Base-by-base conservation (phyloP, 176 grass and related monocot genomes). In the Carex myosuroides region DNA sequence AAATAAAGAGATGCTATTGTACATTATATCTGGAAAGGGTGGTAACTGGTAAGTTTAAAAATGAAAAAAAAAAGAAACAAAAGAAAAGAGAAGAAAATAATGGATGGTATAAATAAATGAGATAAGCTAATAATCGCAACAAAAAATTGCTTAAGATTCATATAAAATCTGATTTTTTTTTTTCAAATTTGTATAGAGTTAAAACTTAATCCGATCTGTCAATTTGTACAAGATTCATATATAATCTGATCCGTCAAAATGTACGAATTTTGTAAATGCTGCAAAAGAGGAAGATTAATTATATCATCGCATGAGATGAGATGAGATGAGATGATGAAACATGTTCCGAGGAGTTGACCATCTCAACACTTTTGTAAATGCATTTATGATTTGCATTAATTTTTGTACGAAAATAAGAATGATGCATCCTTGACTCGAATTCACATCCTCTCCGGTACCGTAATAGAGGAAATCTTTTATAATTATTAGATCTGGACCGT, bases 321-420 rank as follows among this genome's bases (percentile, higher is more conserved):
- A 76, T 76, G n/a, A n/a, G n/a, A n/a, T n/a, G n/a, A n/a, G n/a
- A n/a, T 39, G 37, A 76, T 56, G 21, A 26, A 76, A 76, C 72
- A 56, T 76, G 21, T 76, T 54, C 50, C 72, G 48, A 76, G 48
- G 26, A 55, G 48, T 76, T 76, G 72, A 76, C 72, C 48, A 76
- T 55, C 48, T 30, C 44, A 76, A 13, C 11, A 8, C 12, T 17
- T 54, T 75, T 20, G 50, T 29, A 53, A 53, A 75, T 75, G 71
- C 46, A 75, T 75, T 53, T 53, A 16, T 54, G 21, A 75, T 26
- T 8, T 39, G 14, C 65, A 69, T n/a, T 13, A 69, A 3, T 39
- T 75, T 74, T 44, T 24, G n/a, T 75, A 30, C 9, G 10, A 48
- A 50, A 48, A 50, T 54, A 75, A 75, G 65, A 69, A 69, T 18